Evolutionary conservation across 208 protist genomes (phyloP).

Genomic region (Phytomonas sp.): DNA sequence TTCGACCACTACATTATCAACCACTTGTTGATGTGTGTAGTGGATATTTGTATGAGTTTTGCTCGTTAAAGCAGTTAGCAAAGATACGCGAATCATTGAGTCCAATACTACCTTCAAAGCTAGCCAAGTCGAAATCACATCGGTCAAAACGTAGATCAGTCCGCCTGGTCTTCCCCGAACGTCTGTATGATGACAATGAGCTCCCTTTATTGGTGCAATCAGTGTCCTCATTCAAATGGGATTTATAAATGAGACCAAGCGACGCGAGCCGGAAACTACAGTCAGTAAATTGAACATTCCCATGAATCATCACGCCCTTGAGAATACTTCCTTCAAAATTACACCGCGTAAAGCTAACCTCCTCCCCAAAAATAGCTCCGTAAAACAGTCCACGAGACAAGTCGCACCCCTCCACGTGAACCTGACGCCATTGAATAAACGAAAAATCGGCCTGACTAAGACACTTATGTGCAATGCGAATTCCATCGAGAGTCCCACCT

Average conservation of each 20-base stretch:
- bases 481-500: constrained; percentile 17
- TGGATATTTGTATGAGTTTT: background rate
- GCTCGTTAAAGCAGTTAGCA: constrained; percentile 32
- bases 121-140: constrained; percentile 63
- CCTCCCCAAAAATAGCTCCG: constrained; percentile 13
- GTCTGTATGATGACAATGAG: background rate
- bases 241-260: constrained; percentile 20
- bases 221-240: background rate
- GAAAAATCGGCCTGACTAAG: constrained; percentile 55
- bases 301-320: constrained; percentile 24
- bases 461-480: constrained; percentile 25
- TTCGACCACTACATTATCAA: background rate
- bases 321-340: constrained; percentile 45
- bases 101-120: constrained; percentile 41
- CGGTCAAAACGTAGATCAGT: constrained; percentile 26
- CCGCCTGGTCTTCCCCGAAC: background rate
- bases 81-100: constrained; percentile 23
- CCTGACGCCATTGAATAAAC: constrained; percentile 25
- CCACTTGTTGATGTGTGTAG: background rate
- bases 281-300: constrained; percentile 30
- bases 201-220: background rate
- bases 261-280: constrained; percentile 49
- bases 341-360: constrained; percentile 43
- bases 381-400: constrained; percentile 58
- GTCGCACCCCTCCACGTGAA: constrained; percentile 34